Percentiles rank a stretch among this genome's conserved stretches.
These are phyloP conservation scores for Juncus inflexus DNA, from an alignment of 176 grass and related monocot species.

Conservation along the genomic window DNA sequence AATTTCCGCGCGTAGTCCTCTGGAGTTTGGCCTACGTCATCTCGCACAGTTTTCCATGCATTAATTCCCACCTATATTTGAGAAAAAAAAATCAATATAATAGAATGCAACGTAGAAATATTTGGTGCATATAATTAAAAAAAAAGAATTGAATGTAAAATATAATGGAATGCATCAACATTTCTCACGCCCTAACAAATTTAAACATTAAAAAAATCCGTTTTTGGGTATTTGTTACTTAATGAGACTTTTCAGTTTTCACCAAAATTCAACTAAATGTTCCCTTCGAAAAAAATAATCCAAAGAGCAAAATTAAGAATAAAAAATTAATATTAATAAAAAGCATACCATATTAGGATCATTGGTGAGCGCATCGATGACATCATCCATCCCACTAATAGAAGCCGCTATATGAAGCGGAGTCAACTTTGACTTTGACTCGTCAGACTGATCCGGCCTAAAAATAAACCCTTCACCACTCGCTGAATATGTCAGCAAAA, in stretches of 20 bases:
- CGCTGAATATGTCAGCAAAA: constrained; percentile 57
- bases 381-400: constrained; percentile 49
- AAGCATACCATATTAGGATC: constrained; percentile 80
- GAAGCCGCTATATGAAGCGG: constrained; percentile 90
- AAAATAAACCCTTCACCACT: constrained; percentile 55
- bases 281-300: too few relatives aligned
- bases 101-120: neutral
- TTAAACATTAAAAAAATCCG: too few relatives aligned
- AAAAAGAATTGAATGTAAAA: too few relatives aligned
- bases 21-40: constrained; percentile 56
- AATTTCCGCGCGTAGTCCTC: constrained; percentile 69
- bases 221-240: too few relatives aligned
- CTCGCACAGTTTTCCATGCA: constrained; percentile 58
- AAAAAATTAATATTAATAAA: too few relatives aligned
- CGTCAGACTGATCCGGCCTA: constrained; percentile 68
- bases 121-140: neutral
- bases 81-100: constrained; percentile 1
- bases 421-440: constrained; percentile 56
- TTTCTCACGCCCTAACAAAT: too few relatives aligned
- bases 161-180: too few relatives aligned
- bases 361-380: constrained; percentile 77
- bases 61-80: too few relatives aligned
- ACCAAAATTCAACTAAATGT: neutral
- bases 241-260: too few relatives aligned
- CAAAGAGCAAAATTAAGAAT: too few relatives aligned